Base-by-base conservation (phyloP, 1,139 yeast genomes). In the Candida tunisiensis region DNA sequence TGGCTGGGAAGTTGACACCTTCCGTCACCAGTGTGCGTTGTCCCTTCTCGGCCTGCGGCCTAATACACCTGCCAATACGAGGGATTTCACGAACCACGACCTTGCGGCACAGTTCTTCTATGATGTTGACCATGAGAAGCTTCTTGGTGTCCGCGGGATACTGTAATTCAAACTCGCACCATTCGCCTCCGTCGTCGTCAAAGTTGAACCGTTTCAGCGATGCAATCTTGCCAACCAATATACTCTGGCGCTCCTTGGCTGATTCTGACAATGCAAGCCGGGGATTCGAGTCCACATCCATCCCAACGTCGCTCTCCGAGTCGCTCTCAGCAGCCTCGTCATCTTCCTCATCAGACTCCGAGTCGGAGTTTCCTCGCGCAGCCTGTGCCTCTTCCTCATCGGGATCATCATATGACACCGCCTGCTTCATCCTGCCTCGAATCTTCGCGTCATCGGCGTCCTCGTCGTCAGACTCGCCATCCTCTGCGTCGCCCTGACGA, bases 1-100 rank as follows among this genome's bases (percentile, higher is more conserved):
- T 82, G 34, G 95, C 92, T 45, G 64, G 65, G 69, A 91, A 88
- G 58, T 91, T 91, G 33, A 91, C 98, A 56, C 99, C 99, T 55
- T 91, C 99, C 15, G 99, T 88, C 32, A 92, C 79, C 43, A 91
- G 65, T 23, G 69, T 65, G 41, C 94, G 73, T 44, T 65, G 65
- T 16, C 45, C 49, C 34, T 39, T 40, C 33, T 47, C 49, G 37
- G 73, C 71, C 34, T 67, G 75, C 29, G 94, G 93, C 38, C 78
- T 83, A 41, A 88, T 61, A 65, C 96, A 85, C 55, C 98, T 74
- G 20, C 93, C 95, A 45, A 91, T 88, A 34, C 65, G 62, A 32
- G 92, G 80, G 38, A 83, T 75, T 56, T 91, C 95, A 46, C 96
- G 75, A 16, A 91, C 93, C 40, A 91, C 95, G 30, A 83, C 80